Evolutionary conservation across 768 basidiomycete genomes (phyloP), one percentile per base, ranked within the genome.

Genomic region (Russula virescens): DNA sequence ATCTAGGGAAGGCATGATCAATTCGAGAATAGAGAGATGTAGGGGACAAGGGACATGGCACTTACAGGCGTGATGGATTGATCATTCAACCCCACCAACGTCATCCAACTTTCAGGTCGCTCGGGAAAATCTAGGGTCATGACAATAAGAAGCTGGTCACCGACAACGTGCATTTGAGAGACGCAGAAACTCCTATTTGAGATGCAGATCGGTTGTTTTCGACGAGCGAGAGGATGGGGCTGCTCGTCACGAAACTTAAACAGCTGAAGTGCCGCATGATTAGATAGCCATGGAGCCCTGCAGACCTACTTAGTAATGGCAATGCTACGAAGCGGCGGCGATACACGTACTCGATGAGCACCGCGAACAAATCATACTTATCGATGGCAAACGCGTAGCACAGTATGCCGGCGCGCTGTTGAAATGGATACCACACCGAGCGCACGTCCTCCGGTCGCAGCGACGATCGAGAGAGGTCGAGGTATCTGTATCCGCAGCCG

Each of bases 11-110:
- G 26, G 42, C 26, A 5, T 1, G 14, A 40, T 40, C 9, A 40
- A 40, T 40, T 2, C 38, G 38, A 3, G 38, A 13, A 40, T 6
- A 40, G 5, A 11, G 38, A 10, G 14, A 16, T n/a, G n/a, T n/a
- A n/a, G n/a, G n/a, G n/a, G n/a, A n/a, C n/a, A n/a, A n/a, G n/a
- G n/a, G n/a, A n/a, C n/a, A n/a, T n/a, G n/a, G n/a, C n/a, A n/a
- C 49, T 31, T 43, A 50, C 38, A 1, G 25, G 10, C 1, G 28
- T 35, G 38, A 43, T 14, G 21, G 21, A 42, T 31, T 25, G 19
- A 51, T 51, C 49, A 10, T 59, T 59, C 40, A 45, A 51, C 3
- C 49, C 49, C n/a, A 59, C 49, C 58, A 49, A 38, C 19, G 34
- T n/a, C 10, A 58, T 38, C 26, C 47, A 6, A 31, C 42, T 34